Evolutionary conservation across 1,284 basidiomycete genomes (phyloP), one percentile per base, ranked within the genome.

Genomic region (Hemileia vastatrix): DNA sequence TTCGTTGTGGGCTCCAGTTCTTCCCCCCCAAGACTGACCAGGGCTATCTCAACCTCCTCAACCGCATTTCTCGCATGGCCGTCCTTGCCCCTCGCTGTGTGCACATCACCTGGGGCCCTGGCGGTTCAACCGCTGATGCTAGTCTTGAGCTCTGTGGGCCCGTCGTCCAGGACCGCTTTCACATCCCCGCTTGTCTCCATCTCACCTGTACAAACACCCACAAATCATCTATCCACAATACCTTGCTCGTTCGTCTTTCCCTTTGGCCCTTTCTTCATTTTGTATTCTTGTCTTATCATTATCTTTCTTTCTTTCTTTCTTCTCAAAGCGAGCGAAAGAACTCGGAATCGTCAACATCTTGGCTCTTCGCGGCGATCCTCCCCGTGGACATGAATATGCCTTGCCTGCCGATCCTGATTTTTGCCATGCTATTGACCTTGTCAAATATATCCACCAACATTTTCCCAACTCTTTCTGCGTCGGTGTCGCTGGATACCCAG

Each of bases 181-280:
- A 92, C 2, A 77, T 89, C 51, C 87, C 92, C 72, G 90, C 90
- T 0, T 83, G 97, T 65, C 79, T 99, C 70, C 95, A 99, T 80
- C 77, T 99, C 67, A 98, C 95, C 15, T 99, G 95, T 79, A 98
- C 95, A 19, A 98, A 98, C n/a, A n/a, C n/a, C n/a, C n/a, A n/a
- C n/a, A n/a, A n/a, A n/a, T n/a, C n/a, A n/a, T n/a, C n/a, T n/a
- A n/a, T n/a, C n/a, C n/a, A n/a, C n/a, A n/a, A n/a, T n/a, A n/a
- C n/a, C n/a, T n/a, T n/a, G n/a, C n/a, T n/a, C n/a, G n/a, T n/a
- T n/a, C n/a, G n/a, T n/a, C n/a, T n/a, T n/a, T n/a, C n/a, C n/a
- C n/a, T 52, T 81, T 83, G 77, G 91, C 94, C 73, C 68, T 78
- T 70, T 31, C 9, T 19, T 11, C 19, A 15, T 66, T 6, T 31